Evolutionary conservation across 225 moss, liverwort and hornwort species (phyloP), one percentile per base, ranked within the genome.

Genomic region (Marchantia polymorpha): DNA sequence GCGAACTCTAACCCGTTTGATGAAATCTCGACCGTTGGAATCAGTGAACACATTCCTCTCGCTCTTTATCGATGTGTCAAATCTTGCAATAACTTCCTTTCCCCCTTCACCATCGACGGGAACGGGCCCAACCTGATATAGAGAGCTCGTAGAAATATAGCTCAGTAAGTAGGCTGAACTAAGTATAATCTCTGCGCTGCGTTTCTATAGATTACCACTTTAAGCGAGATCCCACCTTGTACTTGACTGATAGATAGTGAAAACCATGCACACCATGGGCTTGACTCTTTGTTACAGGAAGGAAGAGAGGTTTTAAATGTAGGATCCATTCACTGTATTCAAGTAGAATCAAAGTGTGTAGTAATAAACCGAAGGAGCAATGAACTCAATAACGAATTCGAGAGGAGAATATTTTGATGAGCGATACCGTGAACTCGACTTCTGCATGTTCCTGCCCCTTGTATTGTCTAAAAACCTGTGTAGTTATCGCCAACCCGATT

Each of bases 11-110:
- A 79, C 79, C 68, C 87, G 69, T 63, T 77, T 29, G 7, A 84
- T 53, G 15, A 84, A 87, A 30, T 84, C 87, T 26, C 87, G 78
- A 13, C 84, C 87, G 56, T 84, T 87, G 6, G 84, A 84, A 66
- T 87, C 87, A 15, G 87, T 87, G 52, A 80, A 87, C 50, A 77
- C 84, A 0, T 22, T 50, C 46, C 71, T 81, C 39, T 76, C 52
- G 60, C 84, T 84, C 12, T 27, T 61, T 72, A 87, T 30, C 48
- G 22, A 22, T 12, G 87, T 81, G 15, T 81, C 67, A 16, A 87
- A 29, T 49, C 82, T 75, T 0, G 87, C 81, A 72, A 87, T 82
- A 6, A 87, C 79, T 72, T 87, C 84, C 66, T 87, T 87, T 23
- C 87, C 84, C 6, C 77, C 23, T 7, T 9, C 22, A 51, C 82